Conservation (phyloP, 73 alveolate genomes). For the Paramecium caudatum region DNA sequence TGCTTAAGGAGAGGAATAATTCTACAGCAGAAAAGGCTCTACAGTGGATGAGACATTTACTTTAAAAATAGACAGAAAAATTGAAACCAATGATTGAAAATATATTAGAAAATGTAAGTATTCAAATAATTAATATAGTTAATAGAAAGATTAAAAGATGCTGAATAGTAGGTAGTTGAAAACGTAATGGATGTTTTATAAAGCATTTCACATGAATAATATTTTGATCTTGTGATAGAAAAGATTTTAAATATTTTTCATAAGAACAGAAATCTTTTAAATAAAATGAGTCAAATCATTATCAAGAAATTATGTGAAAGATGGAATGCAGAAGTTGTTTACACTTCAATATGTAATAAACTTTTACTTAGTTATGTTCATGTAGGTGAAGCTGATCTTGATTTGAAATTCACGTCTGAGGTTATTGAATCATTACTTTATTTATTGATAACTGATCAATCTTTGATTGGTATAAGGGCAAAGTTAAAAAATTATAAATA, state of each 20-base stretch:
- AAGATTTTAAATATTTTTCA: conserved; percentile 32
- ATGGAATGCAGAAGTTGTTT: conserved; percentile 52
- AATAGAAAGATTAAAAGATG: conserved; percentile 65
- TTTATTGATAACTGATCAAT: background rate
- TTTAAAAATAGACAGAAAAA: conserved; percentile 34
- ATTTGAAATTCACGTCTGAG: conserved; percentile 16
- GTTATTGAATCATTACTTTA: conserved; percentile 10
- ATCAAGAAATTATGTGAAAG: conserved; percentile 44
- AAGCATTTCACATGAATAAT: conserved; percentile 57
- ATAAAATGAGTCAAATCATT: conserved; percentile 41
- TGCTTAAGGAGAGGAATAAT: conserved; percentile 50
- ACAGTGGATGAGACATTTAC: conserved; percentile 64
- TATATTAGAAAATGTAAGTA: conserved; percentile 53
- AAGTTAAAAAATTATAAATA: conserved; percentile 28
- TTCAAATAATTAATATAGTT: background rate
- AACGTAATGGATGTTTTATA: conserved; percentile 62
- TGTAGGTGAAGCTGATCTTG: conserved; percentile 32
- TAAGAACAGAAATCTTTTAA: background rate
- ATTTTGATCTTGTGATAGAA: conserved; percentile 57
- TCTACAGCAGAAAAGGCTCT: conserved; percentile 55
- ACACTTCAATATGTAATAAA: conserved; percentile 20
- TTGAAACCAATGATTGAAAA: conserved; percentile 60
- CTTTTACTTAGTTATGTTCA: conserved; percentile 18
- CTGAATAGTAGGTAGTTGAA: conserved; percentile 44
- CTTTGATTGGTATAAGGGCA: background rate